Percentiles rank a stretch among this genome's conserved stretches.
Evolutionary conservation across 208 protist species (phyloP).

Genomic region (Crithidia brevicula): DNA sequence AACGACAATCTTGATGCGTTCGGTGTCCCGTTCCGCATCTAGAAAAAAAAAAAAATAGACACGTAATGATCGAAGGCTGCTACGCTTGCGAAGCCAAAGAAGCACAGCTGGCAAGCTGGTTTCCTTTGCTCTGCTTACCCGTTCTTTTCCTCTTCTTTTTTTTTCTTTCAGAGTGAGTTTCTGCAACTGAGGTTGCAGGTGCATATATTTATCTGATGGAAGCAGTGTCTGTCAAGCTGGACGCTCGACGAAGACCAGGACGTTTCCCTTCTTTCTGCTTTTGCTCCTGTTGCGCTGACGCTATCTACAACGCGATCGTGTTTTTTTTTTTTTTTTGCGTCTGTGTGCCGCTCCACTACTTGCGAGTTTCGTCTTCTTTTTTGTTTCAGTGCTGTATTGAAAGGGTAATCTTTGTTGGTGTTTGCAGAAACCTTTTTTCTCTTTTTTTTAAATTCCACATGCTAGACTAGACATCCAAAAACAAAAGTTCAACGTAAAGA

Average conservation of each 20-base stretch:
- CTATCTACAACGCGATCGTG: too few relatives aligned
- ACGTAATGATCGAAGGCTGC: too few relatives aligned
- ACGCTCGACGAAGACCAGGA: too few relatives aligned
- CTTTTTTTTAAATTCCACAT: slow-evolving; percentile 14
- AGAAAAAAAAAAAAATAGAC: slow-evolving; percentile 18
- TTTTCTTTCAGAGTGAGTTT: not conserved
- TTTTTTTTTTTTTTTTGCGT: too few relatives aligned
- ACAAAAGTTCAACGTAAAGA: not conserved
- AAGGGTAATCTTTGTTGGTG: too few relatives aligned
- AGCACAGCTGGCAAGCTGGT: not conserved
- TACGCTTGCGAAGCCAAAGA: too few relatives aligned
- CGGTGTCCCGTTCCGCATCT: slow-evolving; percentile 23
- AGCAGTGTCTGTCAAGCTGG: too few relatives aligned
- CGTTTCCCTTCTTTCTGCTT: slow-evolving; percentile 12
- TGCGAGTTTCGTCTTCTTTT: slow-evolving; percentile 17
- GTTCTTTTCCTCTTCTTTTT: not conserved
- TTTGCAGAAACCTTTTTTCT: too few relatives aligned
- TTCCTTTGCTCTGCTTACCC: not conserved
- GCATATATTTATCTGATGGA: too few relatives aligned
- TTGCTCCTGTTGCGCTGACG: too few relatives aligned
- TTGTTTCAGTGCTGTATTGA: not conserved
- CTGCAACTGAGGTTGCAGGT: too few relatives aligned
- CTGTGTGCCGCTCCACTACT: too few relatives aligned
- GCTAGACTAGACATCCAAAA: not conserved
- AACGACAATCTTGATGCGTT: not conserved